Evolutionary conservation across 148 eudicot genomes (phyloP).

Genomic region (Camellia lanceoleosa): DNA sequence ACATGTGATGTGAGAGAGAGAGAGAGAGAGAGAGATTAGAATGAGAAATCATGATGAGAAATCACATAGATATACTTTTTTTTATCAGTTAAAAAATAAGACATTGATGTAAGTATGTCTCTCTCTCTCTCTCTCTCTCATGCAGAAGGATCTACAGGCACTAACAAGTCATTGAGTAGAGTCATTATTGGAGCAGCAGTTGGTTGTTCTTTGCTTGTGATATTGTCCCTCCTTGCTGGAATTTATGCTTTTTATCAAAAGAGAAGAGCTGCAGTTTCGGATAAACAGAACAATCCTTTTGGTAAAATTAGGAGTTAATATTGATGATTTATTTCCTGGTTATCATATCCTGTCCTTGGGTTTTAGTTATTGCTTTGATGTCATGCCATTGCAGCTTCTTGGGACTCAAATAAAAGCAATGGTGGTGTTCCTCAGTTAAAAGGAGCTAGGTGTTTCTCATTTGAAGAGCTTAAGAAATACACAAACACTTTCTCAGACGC

Average conservation of each 20-base stretch:
- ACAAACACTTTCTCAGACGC: constrained; percentile 62
- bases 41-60: no score
- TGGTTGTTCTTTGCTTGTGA: constrained; percentile 40
- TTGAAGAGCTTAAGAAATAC: constrained; percentile 66
- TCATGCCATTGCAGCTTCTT: constrained; percentile 50
- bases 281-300: constrained; percentile 48
- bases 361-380: background rate
- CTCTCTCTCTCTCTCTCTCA: constrained; percentile 5
- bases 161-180: constrained; percentile 28
- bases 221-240: constrained; percentile 47
- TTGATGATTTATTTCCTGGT: background rate
- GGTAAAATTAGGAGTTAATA: constrained; percentile 34
- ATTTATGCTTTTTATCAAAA: constrained; percentile 55
- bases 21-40: no score
- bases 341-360: background rate
- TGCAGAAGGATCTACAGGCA: constrained; percentile 18
- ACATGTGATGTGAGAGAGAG: background rate
- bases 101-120: no score
- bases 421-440: constrained; percentile 68
- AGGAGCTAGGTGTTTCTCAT: constrained; percentile 70
- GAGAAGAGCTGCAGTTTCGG: constrained; percentile 55
- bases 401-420: constrained; percentile 53
- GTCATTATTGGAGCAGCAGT: constrained; percentile 48
- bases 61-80: no score
- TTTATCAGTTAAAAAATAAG: no score